These are phyloP conservation scores for Actinomucor elegans DNA, from an alignment of 371 early-diverging fungal genomes.

Conservation along the genomic window DNA sequence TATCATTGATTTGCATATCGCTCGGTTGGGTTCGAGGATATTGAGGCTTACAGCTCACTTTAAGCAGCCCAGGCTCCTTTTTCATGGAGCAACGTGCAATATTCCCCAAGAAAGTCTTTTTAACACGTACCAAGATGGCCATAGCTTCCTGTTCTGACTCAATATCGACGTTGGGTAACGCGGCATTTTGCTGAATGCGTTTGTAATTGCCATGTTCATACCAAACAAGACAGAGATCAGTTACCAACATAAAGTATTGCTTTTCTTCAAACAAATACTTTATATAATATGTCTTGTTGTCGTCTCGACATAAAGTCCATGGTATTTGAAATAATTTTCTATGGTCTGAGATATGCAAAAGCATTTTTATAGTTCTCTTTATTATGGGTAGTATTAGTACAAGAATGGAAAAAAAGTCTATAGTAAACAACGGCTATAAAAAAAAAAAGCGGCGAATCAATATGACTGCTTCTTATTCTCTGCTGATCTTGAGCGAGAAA, in stretches of 20 bases:
- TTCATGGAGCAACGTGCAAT: background rate
- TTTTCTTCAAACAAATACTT: conserved; percentile 14
- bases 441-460: background rate
- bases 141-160: conserved; percentile 6
- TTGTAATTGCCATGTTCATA: conserved; percentile 14
- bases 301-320: background rate
- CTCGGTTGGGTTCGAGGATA: no score
- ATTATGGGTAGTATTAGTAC: background rate
- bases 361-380: background rate
- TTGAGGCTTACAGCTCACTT: background rate
- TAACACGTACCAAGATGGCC: background rate
- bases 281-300: conserved; percentile 9
- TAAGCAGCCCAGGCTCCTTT: background rate
- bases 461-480: conserved; percentile 17
- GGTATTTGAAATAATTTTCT: background rate
- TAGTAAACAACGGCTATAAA: background rate
- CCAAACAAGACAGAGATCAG: conserved; percentile 18
- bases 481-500: conserved; percentile 89
- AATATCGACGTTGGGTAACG: conserved; percentile 10
- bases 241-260: conserved; percentile 9
- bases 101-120: background rate
- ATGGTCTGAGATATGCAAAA: background rate
- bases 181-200: conserved; percentile 2
- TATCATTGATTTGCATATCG: background rate
- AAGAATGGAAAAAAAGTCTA: conserved; percentile 4